Base-by-base conservation (phyloP, 1,139 yeast species). In the Saccharomyces hybrid region DNA sequence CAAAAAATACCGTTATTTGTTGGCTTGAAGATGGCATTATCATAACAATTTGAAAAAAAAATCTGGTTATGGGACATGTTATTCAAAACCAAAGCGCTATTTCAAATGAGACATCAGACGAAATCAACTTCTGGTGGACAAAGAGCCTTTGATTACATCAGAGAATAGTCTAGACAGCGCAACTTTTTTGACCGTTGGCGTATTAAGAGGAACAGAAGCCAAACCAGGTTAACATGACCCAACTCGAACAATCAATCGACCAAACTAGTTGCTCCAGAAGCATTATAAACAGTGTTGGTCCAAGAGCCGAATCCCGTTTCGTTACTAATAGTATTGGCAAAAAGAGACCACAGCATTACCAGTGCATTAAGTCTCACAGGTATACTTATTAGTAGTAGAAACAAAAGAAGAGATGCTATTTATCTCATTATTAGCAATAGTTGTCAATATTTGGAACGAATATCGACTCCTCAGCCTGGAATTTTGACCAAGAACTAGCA, bases 111-210 rank as follows among this genome's bases (percentile, higher is more conserved):
- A 9, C 12, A 11, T 38, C 19, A 38, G 21, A 16, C 24, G 9
- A 38, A 38, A 32, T 50, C 53, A 21, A 34, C 55, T 16, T 28
- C 54, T 26, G 42, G 48, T 14, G 60, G 60, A 42, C 58, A 57
- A 14, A 56, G 55, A 4, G 60, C 52, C 38, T 57, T 57, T 6
- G 56, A 42, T 9, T 53, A 51, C 24, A 57, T 54, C 9, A 50
- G 19, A 6, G 52, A 26, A 55, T 58, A 57, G 52, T 50, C 48
- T 16, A 31, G 60, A 58, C 21, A 57, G 38, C 2, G 24, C 42
- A 9, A n/a, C n/a, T n/a, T n/a, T 54, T 57, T 53, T 56, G 26
- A 56, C 58, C 4, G 60, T 56, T 32, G 58, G 60, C 3, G 60
- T 47, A 16, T 52, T 26, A 28, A 56, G 29, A 4, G 54, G 48